Evolutionary conservation across 192 early-diverging fungal genomes (phyloP).

Genomic region (Funneliformis geosporum): DNA sequence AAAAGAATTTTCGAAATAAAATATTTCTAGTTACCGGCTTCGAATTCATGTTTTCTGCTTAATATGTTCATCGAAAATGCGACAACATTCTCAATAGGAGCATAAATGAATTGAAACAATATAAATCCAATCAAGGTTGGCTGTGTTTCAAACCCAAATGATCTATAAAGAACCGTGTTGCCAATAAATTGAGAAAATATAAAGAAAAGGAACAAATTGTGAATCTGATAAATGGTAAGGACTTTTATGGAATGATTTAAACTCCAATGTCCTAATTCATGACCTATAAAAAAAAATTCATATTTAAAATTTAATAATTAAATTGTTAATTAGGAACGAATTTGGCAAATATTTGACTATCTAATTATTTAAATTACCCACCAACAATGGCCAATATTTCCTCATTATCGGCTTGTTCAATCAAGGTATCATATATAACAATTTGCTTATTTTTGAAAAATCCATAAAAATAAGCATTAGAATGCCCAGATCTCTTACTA

Average conservation of each 20-base stretch:
- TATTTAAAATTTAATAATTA: not conserved
- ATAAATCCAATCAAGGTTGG: constrained; percentile 89
- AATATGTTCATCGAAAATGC: constrained; percentile 77
- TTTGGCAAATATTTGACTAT: not conserved
- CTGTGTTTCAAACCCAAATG: constrained; percentile 80
- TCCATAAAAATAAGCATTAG: constrained; percentile 96
- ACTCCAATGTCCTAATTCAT: constrained; percentile 97
- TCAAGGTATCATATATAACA: constrained; percentile 90
- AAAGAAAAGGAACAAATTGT: constrained; percentile 76
- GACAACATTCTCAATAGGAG: constrained; percentile 76
- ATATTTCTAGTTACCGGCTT: constrained; percentile 57
- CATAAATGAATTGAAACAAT: constrained; percentile 86
- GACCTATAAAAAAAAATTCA: constrained; percentile 51
- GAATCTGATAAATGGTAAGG: constrained; percentile 71
- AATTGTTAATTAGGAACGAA: not conserved
- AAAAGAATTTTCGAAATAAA: not conserved
- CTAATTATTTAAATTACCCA: constrained; percentile 37
- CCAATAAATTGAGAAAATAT: constrained; percentile 77
- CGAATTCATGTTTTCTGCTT: constrained; percentile 87
- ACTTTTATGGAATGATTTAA: constrained; percentile 80
- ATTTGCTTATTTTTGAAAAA: constrained; percentile 97
- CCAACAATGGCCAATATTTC: constrained; percentile 94
- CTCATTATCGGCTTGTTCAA: constrained; percentile 78
- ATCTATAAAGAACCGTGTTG: constrained; percentile 71
- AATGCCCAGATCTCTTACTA: constrained; percentile 85